Conservation (phyloP, 331 rosid species). For the Quercus tomentella region DNA sequence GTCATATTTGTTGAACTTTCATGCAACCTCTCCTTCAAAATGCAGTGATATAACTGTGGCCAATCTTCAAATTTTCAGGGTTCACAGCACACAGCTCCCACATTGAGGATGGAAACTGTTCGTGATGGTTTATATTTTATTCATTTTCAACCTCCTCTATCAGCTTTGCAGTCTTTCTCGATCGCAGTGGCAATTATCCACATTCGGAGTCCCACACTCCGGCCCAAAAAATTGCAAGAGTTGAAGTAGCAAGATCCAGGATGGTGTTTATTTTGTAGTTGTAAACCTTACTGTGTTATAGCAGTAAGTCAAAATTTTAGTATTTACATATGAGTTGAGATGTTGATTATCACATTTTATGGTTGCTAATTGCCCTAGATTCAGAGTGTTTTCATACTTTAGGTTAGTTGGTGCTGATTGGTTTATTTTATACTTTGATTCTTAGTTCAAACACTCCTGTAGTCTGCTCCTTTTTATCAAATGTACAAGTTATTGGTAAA, state of each 20-base stretch:
- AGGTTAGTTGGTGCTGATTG: conserved; percentile 33
- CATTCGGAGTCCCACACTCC: conserved; percentile 63
- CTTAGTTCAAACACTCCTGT: conserved; percentile 30
- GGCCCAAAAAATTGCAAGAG: conserved; percentile 41
- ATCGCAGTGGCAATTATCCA: conserved; percentile 89
- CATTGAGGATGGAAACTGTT: conserved; percentile 83
- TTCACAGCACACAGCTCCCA: conserved; percentile 41
- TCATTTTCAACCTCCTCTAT: conserved; percentile 61
- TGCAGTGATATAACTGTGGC: conserved; percentile 14
- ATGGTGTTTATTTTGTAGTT: conserved; percentile 31
- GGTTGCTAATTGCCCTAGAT: conserved; percentile 25
- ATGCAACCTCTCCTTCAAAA: not conserved
- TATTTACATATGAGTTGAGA: conserved; percentile 33
- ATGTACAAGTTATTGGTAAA: conserved; percentile 43
- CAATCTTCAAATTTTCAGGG: conserved; percentile 60
- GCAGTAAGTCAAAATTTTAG: conserved; percentile 35
- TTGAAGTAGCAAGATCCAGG: conserved; percentile 31
- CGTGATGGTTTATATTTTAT: conserved; percentile 65
- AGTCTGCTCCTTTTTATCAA: conserved; percentile 28
- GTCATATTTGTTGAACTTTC: conserved; percentile 11
- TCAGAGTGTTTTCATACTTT: conserved; percentile 32
- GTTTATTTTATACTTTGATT: conserved; percentile 26
- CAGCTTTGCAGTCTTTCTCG: conserved; percentile 79
- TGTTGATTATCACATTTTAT: conserved; percentile 15
- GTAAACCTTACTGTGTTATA: conserved; percentile 40